Evolutionary conservation across 192 early-diverging fungal species (phyloP), one percentile per base, ranked within the genome.

Genomic region (Mortierella claussenii): DNA sequence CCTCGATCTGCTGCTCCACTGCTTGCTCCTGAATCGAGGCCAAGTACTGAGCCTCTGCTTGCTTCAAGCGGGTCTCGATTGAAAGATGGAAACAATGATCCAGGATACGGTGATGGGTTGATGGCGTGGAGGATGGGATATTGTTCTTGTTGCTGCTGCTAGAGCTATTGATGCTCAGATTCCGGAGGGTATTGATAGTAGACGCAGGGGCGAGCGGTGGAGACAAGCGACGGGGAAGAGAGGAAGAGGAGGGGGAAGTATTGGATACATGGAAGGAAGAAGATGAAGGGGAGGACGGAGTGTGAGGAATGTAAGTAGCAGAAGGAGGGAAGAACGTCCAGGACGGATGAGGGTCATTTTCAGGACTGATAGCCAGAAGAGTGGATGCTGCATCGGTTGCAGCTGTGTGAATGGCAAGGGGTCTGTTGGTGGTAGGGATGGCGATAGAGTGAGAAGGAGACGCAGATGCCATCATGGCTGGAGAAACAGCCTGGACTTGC

Each of bases 31-130:
- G 73, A 20, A 34, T 66, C 0, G 64, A 65, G 9, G 73, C 73
- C 33, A 67, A 47, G 46, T 76, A 76, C 37, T 76, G 73, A 24
- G 73, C 58, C 45, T 82, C 79, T 8, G 85, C 82, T 46, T 86
- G 85, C 50, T 83, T 82, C 20, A 86, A 53, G 26, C 85, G 65
- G 20, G 85, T 84, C 52, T 83, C 82, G 44, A 83, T 86, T 9
- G 85, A 86, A 5, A 86, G 64, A 55, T 82, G 81, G 13, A 86
- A 79, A 47, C 83, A 75, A 56, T 86, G 83, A 57, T 86, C 82
- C 15, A 86, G 61, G 55, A 86, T 86, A 20, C 83, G 81, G 34
- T 86, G 83, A 52, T 86, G 83, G 2, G 85, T 86, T 1, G 83
- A 79, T 15, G 78, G 69, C 11, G 66, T 68, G 17, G 79, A 47